Evolutionary conservation across 2,329 filamentous ascomycete genomes (phyloP).

Genomic region (Ophiostoma ips): DNA sequence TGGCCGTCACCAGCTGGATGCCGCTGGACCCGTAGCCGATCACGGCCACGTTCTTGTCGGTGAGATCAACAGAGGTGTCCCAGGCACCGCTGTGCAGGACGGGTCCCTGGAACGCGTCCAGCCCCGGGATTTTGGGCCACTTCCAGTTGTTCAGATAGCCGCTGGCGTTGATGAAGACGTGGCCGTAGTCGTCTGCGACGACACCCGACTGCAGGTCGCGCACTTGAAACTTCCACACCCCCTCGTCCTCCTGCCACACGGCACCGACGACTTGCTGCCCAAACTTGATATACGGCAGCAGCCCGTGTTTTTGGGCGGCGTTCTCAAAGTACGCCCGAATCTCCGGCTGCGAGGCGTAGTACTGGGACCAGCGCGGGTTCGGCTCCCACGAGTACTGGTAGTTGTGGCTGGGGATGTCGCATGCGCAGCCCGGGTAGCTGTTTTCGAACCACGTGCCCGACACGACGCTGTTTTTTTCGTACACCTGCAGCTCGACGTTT

Average conservation of each 20-base stretch:
- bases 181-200: constrained; percentile 19
- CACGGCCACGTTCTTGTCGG: constrained; percentile 9
- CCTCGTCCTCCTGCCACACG: constrained; percentile 9
- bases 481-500: constrained; percentile 10
- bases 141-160: constrained; percentile 37
- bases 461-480: constrained; percentile 12
- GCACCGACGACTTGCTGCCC: constrained; percentile 5
- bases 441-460: constrained; percentile 14
- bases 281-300: constrained; percentile 9
- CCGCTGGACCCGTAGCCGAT: constrained; percentile 11
- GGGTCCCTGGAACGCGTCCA: constrained; percentile 10
- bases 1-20: constrained; percentile 18
- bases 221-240: constrained; percentile 6
- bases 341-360: constrained; percentile 9
- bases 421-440: constrained; percentile 14
- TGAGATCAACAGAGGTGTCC: constrained; percentile 13
- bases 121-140: constrained; percentile 22
- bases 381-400: constrained; percentile 12
- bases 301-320: constrained; percentile 6
- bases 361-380: constrained; percentile 11
- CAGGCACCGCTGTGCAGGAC: constrained; percentile 13
- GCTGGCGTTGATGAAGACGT: constrained; percentile 34
- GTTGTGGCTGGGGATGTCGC: constrained; percentile 14
- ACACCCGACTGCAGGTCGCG: neutral
- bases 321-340: constrained; percentile 10